Conservation (phyloP, 805 yeast genomes). For the Grigorovia humatica region DNA sequence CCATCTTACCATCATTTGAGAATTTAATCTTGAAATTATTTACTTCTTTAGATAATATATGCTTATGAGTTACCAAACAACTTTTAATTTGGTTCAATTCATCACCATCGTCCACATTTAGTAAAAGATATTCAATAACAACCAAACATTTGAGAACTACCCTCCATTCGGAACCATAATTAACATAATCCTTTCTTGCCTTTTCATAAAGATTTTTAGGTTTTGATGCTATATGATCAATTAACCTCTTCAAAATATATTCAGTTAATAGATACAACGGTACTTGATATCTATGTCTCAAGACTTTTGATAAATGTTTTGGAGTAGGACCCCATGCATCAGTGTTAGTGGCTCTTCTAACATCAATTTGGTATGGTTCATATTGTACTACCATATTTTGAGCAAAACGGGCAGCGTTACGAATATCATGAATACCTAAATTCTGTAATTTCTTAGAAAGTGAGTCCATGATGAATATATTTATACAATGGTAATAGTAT, state of each 20-base stretch:
- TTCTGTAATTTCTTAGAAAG: conserved; percentile 27
- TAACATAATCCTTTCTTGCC: conserved; percentile 32
- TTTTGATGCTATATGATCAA: conserved; percentile 29
- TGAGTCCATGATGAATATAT: conserved; percentile 19
- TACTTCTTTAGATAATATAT: conserved; percentile 24
- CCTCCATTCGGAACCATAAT: conserved; percentile 33
- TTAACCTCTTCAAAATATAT: conserved; percentile 28
- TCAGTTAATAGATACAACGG: conserved; percentile 26
- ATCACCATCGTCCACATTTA: conserved; percentile 27
- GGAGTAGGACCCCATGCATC: conserved; percentile 46
- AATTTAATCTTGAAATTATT: conserved; percentile 22
- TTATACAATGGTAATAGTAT: neutral
- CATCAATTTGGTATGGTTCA: conserved; percentile 30
- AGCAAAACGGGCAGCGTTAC: conserved; percentile 32
- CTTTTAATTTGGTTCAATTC: conserved; percentile 25
- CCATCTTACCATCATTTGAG: conserved; percentile 31
- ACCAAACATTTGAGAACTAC: conserved; percentile 31
- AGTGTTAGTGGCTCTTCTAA: conserved; percentile 39
- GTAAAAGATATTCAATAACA: conserved; percentile 26
- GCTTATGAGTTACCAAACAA: conserved; percentile 26
- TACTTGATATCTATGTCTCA: conserved; percentile 23
- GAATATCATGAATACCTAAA: conserved; percentile 30
- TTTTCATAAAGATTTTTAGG: conserved; percentile 30
- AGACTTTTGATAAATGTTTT: conserved; percentile 31
- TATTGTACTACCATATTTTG: conserved; percentile 32